Evolutionary conservation across 1,139 yeast species (phyloP).

Genomic region (Blastobotrys serpentis): DNA sequence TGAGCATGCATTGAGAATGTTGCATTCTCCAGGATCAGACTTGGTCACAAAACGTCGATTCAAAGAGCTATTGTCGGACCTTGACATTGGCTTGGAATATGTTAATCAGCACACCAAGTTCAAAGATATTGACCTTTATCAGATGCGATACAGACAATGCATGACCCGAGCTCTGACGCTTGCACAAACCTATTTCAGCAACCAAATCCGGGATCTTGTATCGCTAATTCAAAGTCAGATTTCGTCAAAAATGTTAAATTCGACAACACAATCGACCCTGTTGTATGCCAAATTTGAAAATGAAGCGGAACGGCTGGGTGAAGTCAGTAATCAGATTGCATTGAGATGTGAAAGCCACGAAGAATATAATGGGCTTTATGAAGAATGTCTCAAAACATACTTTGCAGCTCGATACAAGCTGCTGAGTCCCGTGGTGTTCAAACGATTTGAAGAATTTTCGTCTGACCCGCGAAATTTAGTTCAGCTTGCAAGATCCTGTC

Average conservation of each 20-base stretch:
- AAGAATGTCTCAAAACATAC: conserved; percentile 65
- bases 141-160: conserved; percentile 76
- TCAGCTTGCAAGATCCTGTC: conserved; percentile 30
- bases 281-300: conserved; percentile 61
- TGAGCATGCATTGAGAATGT: conserved; percentile 63
- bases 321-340: conserved; percentile 52
- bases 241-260: conserved; percentile 31
- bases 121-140: conserved; percentile 69
- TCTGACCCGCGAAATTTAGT: conserved; percentile 28
- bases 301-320: conserved; percentile 45
- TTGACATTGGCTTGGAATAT: conserved; percentile 60
- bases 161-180: conserved; percentile 79
- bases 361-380: conserved; percentile 65
- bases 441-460: conserved; percentile 28
- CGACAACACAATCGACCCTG: conserved; percentile 52
- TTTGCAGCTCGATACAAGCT: conserved; percentile 55
- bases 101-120: conserved; percentile 51
- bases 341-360: conserved; percentile 48
- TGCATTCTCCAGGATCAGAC: conserved; percentile 69
- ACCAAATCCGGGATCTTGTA: conserved; percentile 51
- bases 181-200: conserved; percentile 63
- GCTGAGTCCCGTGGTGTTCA: conserved; percentile 45
- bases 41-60: conserved; percentile 57
- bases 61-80: conserved; percentile 50
- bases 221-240: conserved; percentile 43